phyloP scores from a whole-genome alignment of 2,329 filamentous ascomycete genomes.

The Polychaeton citri region DNA sequence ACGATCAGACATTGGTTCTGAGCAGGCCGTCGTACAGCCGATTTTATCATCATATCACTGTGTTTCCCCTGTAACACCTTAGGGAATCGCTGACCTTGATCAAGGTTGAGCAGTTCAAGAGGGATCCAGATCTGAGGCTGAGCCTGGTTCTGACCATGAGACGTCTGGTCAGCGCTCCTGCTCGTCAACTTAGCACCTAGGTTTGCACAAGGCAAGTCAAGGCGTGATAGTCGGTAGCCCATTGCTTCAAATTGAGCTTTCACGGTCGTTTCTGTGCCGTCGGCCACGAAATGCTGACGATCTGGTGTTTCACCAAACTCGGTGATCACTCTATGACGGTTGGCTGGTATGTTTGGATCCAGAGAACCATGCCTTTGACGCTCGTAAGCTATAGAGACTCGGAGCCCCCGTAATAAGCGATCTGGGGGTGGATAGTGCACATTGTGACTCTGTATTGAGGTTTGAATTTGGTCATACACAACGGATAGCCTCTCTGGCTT shows the following conservation, averaged over 20 bases:
- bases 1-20: not conserved
- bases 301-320: not conserved
- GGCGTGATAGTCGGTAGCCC: not conserved
- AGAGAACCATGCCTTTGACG: not conserved
- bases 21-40: not conserved
- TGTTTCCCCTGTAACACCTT: not conserved
- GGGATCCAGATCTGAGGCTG: not conserved
- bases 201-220: not conserved
- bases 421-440: not conserved
- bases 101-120: not conserved
- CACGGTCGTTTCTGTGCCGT: not conserved
- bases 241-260: not conserved
- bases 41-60: not conserved
- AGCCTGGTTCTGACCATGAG: too few relatives aligned
- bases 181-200: too few relatives aligned
- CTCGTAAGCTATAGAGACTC: not conserved
- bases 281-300: not conserved
- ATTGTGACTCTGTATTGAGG: too few relatives aligned
- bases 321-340: not conserved
- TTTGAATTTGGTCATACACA: not conserved
- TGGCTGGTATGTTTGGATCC: not conserved
- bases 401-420: not conserved
- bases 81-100: not conserved
- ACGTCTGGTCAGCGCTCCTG: too few relatives aligned
- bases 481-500: not conserved